Evolutionary conservation across 306 rosid genomes (phyloP).

Genomic region (Castanopsis chinensis): DNA sequence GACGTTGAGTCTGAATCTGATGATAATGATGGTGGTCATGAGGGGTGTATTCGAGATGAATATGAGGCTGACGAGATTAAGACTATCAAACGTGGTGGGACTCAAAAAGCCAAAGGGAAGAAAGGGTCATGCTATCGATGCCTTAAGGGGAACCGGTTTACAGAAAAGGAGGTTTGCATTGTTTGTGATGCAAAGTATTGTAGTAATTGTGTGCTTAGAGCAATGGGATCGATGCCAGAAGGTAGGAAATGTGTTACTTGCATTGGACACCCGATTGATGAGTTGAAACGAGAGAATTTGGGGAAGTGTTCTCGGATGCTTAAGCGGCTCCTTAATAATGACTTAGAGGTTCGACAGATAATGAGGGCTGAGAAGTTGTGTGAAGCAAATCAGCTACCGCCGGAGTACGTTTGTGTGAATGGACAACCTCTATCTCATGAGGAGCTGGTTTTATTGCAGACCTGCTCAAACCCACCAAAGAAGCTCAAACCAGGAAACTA

Average conservation of each 20-base stretch:
- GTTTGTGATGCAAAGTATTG: slow-evolving; percentile 96
- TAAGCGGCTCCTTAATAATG: slow-evolving; percentile 82
- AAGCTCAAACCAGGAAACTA: slow-evolving; percentile 92
- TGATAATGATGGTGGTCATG: slow-evolving; percentile 46
- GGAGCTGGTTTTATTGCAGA: slow-evolving; percentile 65
- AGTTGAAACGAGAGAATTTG: slow-evolving; percentile 66
- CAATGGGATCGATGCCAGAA: slow-evolving; percentile 99
- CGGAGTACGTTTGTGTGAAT: slow-evolving; percentile 75
- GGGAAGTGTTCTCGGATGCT: slow-evolving; percentile 91
- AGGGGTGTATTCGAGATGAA: slow-evolving; percentile 45
- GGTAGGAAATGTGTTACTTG: slow-evolving; percentile 95
- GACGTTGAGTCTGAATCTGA: slow-evolving; percentile 57
- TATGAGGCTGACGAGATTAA: slow-evolving; percentile 42
- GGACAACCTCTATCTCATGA: slow-evolving; percentile 75
- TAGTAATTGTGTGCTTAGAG: slow-evolving; percentile 82
- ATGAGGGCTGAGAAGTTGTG: slow-evolving; percentile 86
- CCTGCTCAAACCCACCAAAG: slow-evolving; percentile 79
- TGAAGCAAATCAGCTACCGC: slow-evolving; percentile 89
- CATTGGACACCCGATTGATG: slow-evolving; percentile 79
- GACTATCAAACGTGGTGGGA: slow-evolving; percentile 48
- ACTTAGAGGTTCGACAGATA: slow-evolving; percentile 78
- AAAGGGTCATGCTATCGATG: slow-evolving; percentile 85
- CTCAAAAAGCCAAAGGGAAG: slow-evolving; percentile 58
- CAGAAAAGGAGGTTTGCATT: slow-evolving; percentile 89
- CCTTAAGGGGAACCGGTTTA: slow-evolving; percentile 76